phyloP scores from a whole-genome alignment of 176 grass and related monocot genomes.

The Tuctoria greenei region DNA sequence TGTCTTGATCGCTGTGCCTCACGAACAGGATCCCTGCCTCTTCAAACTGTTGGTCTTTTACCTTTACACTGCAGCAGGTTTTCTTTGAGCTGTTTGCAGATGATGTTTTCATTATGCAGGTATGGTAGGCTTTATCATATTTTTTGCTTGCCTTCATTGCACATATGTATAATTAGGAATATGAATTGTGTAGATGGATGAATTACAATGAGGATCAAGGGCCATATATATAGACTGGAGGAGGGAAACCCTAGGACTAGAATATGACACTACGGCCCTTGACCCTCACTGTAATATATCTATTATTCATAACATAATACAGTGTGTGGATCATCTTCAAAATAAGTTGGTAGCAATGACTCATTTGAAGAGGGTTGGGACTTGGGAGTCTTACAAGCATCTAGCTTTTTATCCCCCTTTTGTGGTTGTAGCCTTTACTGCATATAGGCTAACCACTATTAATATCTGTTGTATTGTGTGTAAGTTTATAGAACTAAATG shows the following conservation, averaged over 20 bases:
- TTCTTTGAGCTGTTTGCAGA: slow-evolving; percentile 90
- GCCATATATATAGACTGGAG: no score
- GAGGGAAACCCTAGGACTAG: no score
- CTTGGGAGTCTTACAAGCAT: slow-evolving; percentile 6
- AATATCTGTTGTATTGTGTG: background rate
- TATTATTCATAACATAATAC: background rate
- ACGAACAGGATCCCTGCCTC: slow-evolving; percentile 87
- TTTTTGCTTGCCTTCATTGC: slow-evolving; percentile 4
- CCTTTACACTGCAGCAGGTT: slow-evolving; percentile 92
- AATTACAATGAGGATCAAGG: no score
- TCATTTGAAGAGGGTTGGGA: slow-evolving; percentile 2
- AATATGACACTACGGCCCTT: no score
- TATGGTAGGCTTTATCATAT: slow-evolving; percentile 18
- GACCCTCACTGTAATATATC: no score
- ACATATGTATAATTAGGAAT: background rate
- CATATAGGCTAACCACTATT: background rate
- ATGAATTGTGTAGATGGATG: no score
- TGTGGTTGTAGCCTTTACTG: background rate
- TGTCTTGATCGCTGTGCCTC: slow-evolving; percentile 95
- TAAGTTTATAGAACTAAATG: slow-evolving; percentile 19
- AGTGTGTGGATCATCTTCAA: slow-evolving; percentile 11
- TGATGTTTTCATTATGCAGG: slow-evolving; percentile 98
- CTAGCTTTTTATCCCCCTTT: background rate
- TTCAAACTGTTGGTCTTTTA: slow-evolving; percentile 87
- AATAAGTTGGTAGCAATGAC: slow-evolving; percentile 13